Evolutionary conservation across 2,329 filamentous ascomycete species (phyloP).

Genomic region (Bipolaris bicolor): DNA sequence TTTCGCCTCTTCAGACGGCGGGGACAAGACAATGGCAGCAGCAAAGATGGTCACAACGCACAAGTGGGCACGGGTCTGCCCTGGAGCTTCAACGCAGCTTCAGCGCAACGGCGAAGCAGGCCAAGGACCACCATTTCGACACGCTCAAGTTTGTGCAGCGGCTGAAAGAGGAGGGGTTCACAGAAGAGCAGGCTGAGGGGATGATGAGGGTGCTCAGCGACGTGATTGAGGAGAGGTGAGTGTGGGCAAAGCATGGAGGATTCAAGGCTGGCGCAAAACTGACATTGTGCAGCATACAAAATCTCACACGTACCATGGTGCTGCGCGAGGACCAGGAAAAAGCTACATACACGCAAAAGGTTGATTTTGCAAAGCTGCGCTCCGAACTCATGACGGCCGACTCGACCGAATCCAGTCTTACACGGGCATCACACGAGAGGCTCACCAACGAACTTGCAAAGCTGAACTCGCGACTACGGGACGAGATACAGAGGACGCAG

Average conservation of each 20-base stretch:
- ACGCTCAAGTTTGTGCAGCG: slow-evolving; percentile 96
- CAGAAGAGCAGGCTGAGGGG: slow-evolving; percentile 92
- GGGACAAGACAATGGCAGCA: slow-evolving; percentile 13
- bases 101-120: slow-evolving; percentile 67
- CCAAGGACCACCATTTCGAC: slow-evolving; percentile 93
- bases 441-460: slow-evolving; percentile 95
- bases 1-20: slow-evolving; percentile 17
- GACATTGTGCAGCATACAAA: slow-evolving; percentile 75
- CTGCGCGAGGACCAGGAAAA: slow-evolving; percentile 90
- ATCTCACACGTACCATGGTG: slow-evolving; percentile 97
- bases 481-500: slow-evolving; percentile 94
- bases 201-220: slow-evolving; percentile 98
- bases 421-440: slow-evolving; percentile 86
- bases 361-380: slow-evolving; percentile 96
- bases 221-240: slow-evolving; percentile 89
- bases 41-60: slow-evolving; percentile 8
- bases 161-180: slow-evolving; percentile 89
- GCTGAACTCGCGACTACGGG: slow-evolving; percentile 83
- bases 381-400: slow-evolving; percentile 92
- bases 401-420: slow-evolving; percentile 87
- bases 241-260: slow-evolving; percentile 1
- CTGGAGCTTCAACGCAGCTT: slow-evolving; percentile 56
- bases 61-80: slow-evolving; percentile 9
- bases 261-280: neutral
- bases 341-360: slow-evolving; percentile 81